Conservation (phyloP, 805 yeast genomes). For the Hanseniaspora occidentalis region DNA sequence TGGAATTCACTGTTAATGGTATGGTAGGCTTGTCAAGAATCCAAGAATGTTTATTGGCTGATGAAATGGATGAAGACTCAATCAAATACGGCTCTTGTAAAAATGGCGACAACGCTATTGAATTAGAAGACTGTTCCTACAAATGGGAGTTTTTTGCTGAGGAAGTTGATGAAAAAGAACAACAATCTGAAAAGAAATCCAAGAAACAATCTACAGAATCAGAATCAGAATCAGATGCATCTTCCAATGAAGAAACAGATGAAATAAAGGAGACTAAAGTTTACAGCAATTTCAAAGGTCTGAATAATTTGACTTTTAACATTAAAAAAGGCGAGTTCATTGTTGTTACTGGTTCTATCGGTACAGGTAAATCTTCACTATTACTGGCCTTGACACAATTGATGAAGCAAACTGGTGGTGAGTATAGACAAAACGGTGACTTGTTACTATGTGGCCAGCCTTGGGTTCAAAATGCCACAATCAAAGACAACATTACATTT, state of each 20-base stretch:
- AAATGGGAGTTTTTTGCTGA: slow-evolving; percentile 49
- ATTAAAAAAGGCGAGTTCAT: slow-evolving; percentile 57
- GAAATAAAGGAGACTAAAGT: slow-evolving; percentile 1
- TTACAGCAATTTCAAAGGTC: slow-evolving; percentile 27
- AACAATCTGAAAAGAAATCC: slow-evolving; percentile 8
- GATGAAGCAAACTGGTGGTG: slow-evolving; percentile 45
- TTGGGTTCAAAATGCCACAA: slow-evolving; percentile 77
- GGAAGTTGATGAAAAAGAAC: slow-evolving; percentile 13
- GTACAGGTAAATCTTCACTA: slow-evolving; percentile 71
- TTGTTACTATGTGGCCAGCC: slow-evolving; percentile 51
- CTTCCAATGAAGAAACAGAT: not conserved
- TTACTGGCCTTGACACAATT: slow-evolving; percentile 57
- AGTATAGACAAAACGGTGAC: slow-evolving; percentile 38
- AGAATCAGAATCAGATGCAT: not conserved
- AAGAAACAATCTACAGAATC: slow-evolving; percentile 2
- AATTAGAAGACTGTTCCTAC: slow-evolving; percentile 41
- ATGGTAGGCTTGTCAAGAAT: slow-evolving; percentile 47
- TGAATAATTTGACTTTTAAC: slow-evolving; percentile 35
- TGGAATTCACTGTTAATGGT: slow-evolving; percentile 59
- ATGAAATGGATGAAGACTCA: slow-evolving; percentile 23
- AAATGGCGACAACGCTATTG: slow-evolving; percentile 30
- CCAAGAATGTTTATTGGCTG: slow-evolving; percentile 37
- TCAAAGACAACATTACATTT: slow-evolving; percentile 60
- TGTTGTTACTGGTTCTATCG: slow-evolving; percentile 50
- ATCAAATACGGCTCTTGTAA: not conserved